phyloP scores from a whole-genome alignment of 192 early-diverging fungal genomes.

The Gonapodya sp. region DNA sequence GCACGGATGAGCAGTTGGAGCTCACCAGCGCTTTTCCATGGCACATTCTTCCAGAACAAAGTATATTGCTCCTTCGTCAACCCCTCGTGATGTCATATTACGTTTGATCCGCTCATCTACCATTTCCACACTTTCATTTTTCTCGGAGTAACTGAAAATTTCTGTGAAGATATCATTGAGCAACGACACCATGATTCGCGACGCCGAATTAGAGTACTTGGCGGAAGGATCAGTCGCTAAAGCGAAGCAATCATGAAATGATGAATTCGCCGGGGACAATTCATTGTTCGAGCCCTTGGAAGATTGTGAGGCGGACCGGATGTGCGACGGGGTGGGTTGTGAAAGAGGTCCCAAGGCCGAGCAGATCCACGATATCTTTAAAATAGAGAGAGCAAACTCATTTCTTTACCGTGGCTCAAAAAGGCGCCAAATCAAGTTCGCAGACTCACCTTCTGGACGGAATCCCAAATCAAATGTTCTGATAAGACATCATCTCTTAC shows the following conservation, averaged over 20 bases:
- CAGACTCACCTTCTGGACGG: not conserved
- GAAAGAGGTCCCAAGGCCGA: too few relatives aligned
- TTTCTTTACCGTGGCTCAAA: too few relatives aligned
- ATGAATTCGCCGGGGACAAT: too few relatives aligned
- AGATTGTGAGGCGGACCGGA: too few relatives aligned
- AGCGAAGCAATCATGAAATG: too few relatives aligned
- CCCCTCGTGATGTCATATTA: not conserved
- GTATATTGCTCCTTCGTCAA: not conserved
- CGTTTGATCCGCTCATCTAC: not conserved
- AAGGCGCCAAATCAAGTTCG: too few relatives aligned
- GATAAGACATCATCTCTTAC: not conserved
- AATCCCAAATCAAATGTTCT: not conserved
- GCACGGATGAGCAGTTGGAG: not conserved
- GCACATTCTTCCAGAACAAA: not conserved
- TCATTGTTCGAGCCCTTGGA: too few relatives aligned
- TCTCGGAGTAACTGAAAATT: not conserved
- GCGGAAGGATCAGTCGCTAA: too few relatives aligned
- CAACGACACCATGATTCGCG: not conserved
- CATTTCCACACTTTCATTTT: not conserved
- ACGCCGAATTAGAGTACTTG: too few relatives aligned
- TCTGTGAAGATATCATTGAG: not conserved
- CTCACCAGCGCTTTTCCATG: not conserved
- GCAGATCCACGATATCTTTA: too few relatives aligned
- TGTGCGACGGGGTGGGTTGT: too few relatives aligned
- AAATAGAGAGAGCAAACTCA: too few relatives aligned